These are phyloP conservation scores for Rhodomyrtus psidioides DNA, from an alignment of 441 rosid species.

Conservation along the genomic window DNA sequence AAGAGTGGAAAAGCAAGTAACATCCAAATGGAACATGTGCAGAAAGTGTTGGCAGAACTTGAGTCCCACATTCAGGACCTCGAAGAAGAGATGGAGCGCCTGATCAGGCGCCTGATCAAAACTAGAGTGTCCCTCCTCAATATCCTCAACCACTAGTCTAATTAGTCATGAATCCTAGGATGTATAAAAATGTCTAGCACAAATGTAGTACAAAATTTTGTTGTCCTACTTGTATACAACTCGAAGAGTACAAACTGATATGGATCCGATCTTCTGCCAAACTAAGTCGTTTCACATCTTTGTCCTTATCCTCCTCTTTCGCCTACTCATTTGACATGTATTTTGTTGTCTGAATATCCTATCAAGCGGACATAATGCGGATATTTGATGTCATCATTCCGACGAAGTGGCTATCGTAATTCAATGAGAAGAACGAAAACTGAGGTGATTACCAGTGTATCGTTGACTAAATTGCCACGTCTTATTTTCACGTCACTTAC, in stretches of 20 bases:
- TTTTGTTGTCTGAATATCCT: neutral
- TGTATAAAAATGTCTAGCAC: neutral
- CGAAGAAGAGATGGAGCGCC: constrained; percentile 2
- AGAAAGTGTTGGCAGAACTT: neutral
- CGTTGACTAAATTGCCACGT: neutral
- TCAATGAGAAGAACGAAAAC: neutral
- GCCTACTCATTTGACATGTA: neutral
- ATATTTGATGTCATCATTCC: neutral
- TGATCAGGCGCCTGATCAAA: neutral
- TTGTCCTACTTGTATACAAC: neutral
- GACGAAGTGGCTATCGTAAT: neutral
- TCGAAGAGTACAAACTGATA: neutral
- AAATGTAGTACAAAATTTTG: neutral
- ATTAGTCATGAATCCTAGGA: neutral
- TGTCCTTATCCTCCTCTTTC: neutral
- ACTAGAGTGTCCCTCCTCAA: constrained; percentile 1
- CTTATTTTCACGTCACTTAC: neutral
- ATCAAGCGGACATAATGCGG: neutral
- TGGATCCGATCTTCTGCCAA: neutral
- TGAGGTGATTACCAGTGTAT: neutral
- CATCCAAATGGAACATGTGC: neutral
- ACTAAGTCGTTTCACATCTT: neutral
- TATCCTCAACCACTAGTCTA: neutral
- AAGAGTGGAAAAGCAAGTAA: neutral
- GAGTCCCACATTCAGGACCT: constrained; percentile 4